Base-by-base conservation (phyloP, 768 basidiomycete genomes). In the Hericium coralloides region DNA sequence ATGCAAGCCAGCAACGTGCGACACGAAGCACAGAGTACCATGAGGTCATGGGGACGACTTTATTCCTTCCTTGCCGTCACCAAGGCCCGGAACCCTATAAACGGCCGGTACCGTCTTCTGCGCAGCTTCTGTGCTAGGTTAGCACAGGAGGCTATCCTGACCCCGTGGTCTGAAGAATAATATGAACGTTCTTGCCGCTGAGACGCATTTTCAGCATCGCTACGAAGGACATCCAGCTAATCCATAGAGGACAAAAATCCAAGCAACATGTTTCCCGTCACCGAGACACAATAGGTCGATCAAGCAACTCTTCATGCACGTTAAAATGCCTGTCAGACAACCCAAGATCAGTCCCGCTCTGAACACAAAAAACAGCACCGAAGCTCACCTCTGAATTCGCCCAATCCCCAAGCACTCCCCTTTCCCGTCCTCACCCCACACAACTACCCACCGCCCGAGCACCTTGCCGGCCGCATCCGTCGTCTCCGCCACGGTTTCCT, bases 401-500 rank as follows among this genome's bases (percentile, higher is more conserved):
- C 92, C 92, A n/a, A 76, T 72, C 59, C 77, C 74, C 37, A 76
- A 74, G 64, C 89, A 92, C 2, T 67, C 74, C 18, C 88, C 87
- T 52, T 74, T 73, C 2, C 85, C 86, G 38, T 79, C 73, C 60
- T 83, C 78, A 15, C 75, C 81, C 89, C 90, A 92, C 51, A 73
- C 76, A 1, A 92, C 89, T 12, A 89, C 72, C 91, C 90, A 92
- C 52, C 87, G 73, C 22, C 91, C 91, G 9, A 87, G 52, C 14
- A 89, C 70, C 15, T 76, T 73, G 0, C 86, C 87, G 12, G 76
- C 72, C 39, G 73, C 68, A 60, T 85, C 79, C 45, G 75, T 61
- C 2, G 87, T 91, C 69, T 92, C 90, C 14, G 92, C 91, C 1
- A 92, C 78, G 0, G 90, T 90, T 70, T 92, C 89, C 63, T 89